A percentile compares a stretch with the other conserved stretches of the same genome.
Conservation (phyloP, 345 rosid species). For the Citrus mangshanensis region DNA sequence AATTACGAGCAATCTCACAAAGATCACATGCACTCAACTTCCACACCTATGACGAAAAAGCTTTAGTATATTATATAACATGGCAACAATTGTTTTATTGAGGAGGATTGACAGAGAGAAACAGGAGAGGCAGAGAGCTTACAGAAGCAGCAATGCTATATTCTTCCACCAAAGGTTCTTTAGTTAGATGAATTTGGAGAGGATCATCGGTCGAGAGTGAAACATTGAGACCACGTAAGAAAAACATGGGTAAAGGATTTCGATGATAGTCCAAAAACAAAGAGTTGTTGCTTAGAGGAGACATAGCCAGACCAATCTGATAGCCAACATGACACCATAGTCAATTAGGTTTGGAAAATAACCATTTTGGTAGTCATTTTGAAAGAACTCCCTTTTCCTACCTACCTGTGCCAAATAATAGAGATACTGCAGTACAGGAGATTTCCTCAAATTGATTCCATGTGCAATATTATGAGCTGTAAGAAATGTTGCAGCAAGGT, state of each 20-base stretch:
- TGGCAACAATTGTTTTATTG: neutral
- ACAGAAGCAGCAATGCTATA: slow-evolving; percentile 99
- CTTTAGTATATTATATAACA: neutral
- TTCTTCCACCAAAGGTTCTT: slow-evolving; percentile 97
- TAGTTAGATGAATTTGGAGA: slow-evolving; percentile 94
- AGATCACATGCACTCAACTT: slow-evolving; percentile 96
- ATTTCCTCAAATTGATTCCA: slow-evolving; percentile 93
- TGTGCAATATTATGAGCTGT: slow-evolving; percentile 94
- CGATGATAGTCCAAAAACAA: slow-evolving; percentile 93
- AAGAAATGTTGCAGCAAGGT: slow-evolving; percentile 97
- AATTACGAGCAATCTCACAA: slow-evolving; percentile 97
- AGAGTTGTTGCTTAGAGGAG: slow-evolving; percentile 99
- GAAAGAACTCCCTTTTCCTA: neutral
- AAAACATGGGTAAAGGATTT: slow-evolving; percentile 89
- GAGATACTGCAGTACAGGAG: slow-evolving; percentile 99
- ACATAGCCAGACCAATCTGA: slow-evolving; percentile 98
- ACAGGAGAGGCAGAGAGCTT: slow-evolving; percentile 25
- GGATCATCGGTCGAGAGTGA: slow-evolving; percentile 99
- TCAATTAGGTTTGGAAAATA: slow-evolving; percentile 17
- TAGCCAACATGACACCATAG: slow-evolving; percentile 19
- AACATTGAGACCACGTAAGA: slow-evolving; percentile 92
- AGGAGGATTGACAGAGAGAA: neutral
- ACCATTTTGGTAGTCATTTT: neutral
- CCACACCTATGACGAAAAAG: slow-evolving; percentile 61
- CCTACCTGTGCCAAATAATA: slow-evolving; percentile 93